These are phyloP conservation scores for Flaveria sonorensis DNA, from an alignment of 129 eudicot species.

Conservation along the genomic window DNA sequence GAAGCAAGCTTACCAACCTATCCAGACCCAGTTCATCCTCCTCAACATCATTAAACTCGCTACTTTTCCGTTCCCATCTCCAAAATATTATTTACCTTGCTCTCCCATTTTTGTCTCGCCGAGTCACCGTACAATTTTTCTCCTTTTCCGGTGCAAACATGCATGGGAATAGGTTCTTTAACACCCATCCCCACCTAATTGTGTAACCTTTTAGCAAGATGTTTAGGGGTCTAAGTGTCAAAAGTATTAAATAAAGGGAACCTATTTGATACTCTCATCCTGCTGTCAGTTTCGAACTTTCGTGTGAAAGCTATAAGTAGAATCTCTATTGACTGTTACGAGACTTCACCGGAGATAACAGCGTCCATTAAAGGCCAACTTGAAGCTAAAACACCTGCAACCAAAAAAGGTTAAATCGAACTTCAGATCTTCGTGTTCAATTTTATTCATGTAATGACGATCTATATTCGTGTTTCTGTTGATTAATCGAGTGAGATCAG, in stretches of 20 bases:
- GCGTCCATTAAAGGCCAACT: conserved; percentile 29
- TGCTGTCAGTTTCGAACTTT: not conserved
- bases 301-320: conserved; percentile 25
- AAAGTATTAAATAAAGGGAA: not conserved
- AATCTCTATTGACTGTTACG: conserved; percentile 28
- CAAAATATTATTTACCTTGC: no score
- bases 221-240: not conserved
- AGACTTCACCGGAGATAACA: conserved; percentile 25
- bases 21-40: no score
- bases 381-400: conserved; percentile 25
- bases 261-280: not conserved
- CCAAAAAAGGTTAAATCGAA: not conserved
- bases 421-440: conserved; percentile 21
- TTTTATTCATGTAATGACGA: conserved; percentile 4
- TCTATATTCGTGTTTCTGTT: conserved; percentile 8
- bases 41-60: no score
- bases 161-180: no score
- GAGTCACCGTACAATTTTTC: no score
- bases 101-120: no score
- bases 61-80: no score
- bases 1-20: no score
- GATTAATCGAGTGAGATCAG: conserved; percentile 14
- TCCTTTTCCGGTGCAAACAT: no score
- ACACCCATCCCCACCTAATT: no score
- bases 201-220: not conserved